Evolutionary conservation across 768 basidiomycete genomes (phyloP).

Genomic region (Phallus indusiatus): DNA sequence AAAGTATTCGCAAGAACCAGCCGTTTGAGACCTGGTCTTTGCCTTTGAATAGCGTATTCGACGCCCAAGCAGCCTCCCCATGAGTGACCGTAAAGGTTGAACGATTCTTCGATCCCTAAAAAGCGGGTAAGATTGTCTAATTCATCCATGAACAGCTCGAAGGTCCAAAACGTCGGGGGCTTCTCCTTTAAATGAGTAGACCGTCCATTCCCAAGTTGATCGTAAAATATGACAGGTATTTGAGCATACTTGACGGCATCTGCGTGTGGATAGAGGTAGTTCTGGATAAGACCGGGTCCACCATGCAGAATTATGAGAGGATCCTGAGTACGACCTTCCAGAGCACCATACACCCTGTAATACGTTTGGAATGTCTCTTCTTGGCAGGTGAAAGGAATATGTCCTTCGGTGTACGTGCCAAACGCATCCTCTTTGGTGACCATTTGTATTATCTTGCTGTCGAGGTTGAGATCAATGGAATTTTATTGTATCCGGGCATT

Average conservation of each 20-base stretch:
- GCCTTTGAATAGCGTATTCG: not conserved
- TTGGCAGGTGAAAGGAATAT: not conserved
- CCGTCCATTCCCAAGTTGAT: constrained; percentile 9
- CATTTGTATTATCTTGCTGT: too few species aligned
- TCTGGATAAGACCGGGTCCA: constrained; percentile 4
- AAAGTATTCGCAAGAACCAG: not conserved
- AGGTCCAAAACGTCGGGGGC: constrained; percentile 32
- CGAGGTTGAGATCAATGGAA: too few species aligned
- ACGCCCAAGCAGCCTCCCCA: constrained; percentile 9
- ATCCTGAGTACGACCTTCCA: not conserved
- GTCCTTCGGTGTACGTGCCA: not conserved
- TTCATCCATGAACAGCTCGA: constrained; percentile 46
- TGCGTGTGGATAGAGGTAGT: constrained; percentile 4
- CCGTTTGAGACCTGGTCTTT: not conserved
- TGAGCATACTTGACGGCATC: not conserved
- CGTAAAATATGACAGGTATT: constrained; percentile 10
- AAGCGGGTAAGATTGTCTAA: constrained; percentile 35
- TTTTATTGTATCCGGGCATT: too few species aligned
- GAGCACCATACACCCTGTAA: constrained; percentile 4
- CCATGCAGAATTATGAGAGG: constrained; percentile 11
- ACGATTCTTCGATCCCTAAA: constrained; percentile 31
- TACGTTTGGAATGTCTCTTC: constrained; percentile 6
- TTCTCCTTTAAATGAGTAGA: constrained; percentile 9
- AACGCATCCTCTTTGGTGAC: too few species aligned
- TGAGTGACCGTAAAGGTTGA: constrained; percentile 8